Conservation (phyloP, 2,329 filamentous ascomycete species). For the Aspergillus ustus region DNA sequence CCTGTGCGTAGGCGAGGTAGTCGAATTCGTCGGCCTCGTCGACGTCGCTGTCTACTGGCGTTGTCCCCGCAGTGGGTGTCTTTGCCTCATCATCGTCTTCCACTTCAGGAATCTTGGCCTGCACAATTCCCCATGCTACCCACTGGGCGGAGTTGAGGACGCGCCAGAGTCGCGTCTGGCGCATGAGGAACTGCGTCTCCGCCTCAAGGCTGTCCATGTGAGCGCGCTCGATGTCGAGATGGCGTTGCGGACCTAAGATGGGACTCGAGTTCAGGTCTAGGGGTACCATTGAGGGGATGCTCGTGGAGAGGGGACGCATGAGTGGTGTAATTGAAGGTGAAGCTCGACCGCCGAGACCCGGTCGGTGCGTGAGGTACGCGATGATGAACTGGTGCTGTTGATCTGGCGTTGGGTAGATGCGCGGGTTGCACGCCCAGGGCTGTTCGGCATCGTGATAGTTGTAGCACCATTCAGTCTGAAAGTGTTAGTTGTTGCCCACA, state of each 20-base stretch:
- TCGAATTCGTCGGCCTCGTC: constrained; percentile 79
- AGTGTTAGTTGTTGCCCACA: constrained; percentile 19
- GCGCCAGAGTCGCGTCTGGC: constrained; percentile 84
- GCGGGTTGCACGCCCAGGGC: constrained; percentile 70
- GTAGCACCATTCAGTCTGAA: constrained; percentile 88
- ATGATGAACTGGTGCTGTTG: constrained; percentile 85
- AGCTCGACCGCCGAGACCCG: constrained; percentile 49
- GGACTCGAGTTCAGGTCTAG: constrained; percentile 83
- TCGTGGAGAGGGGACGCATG: constrained; percentile 58
- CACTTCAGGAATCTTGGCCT: constrained; percentile 82
- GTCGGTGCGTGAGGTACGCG: constrained; percentile 82
- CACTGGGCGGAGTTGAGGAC: constrained; percentile 86
- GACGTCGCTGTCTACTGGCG: constrained; percentile 51
- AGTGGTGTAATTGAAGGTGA: constrained; percentile 36
- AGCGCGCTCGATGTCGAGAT: constrained; percentile 62
- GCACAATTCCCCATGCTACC: constrained; percentile 96
- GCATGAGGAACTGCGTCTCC: constrained; percentile 71
- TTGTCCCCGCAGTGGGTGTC: constrained; percentile 7
- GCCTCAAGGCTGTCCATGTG: constrained; percentile 68
- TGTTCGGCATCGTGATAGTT: constrained; percentile 81
- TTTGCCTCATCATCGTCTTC: constrained; percentile 47
- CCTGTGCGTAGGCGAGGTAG: constrained; percentile 88
- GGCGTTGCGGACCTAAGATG: constrained; percentile 54
- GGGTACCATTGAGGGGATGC: constrained; percentile 56
- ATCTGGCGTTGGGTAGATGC: constrained; percentile 74